A percentile compares a stretch with the other conserved stretches of the same genome.
These are phyloP conservation scores for Populus pruinosa DNA, from an alignment of 345 rosid genomes.

Conservation along the genomic window DNA sequence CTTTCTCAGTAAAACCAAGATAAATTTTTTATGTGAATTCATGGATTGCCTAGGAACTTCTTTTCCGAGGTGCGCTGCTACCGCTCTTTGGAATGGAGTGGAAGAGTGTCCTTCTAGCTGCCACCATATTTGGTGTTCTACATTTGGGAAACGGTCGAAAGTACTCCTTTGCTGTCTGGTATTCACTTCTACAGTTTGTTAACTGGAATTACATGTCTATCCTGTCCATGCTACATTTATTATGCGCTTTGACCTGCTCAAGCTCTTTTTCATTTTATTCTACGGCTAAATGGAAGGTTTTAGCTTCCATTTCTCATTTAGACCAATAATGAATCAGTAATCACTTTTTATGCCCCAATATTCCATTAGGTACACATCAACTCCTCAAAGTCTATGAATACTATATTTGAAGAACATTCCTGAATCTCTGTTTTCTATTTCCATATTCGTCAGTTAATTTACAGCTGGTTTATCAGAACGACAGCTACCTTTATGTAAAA, in stretches of 20 bases:
- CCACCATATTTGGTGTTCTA: constrained; percentile 63
- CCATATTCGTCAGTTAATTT: not conserved
- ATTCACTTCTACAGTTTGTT: constrained; percentile 15
- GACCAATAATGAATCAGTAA: no score
- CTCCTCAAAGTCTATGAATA: not conserved
- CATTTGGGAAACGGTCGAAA: constrained; percentile 85
- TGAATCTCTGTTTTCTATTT: not conserved
- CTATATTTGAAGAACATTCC: no score
- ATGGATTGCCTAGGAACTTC: constrained; percentile 57
- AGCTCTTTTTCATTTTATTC: no score
- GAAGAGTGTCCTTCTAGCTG: constrained; percentile 52
- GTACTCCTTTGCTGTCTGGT: constrained; percentile 86
- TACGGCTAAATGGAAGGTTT: no score
- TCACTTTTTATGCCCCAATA: no score
- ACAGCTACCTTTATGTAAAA: not conserved
- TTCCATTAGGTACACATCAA: no score
- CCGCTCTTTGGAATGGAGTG: constrained; percentile 70
- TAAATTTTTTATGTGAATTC: not conserved
- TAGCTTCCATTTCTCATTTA: no score
- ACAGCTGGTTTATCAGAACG: not conserved
- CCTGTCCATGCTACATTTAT: not conserved
- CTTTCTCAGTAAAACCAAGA: no score
- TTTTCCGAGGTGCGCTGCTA: constrained; percentile 70
- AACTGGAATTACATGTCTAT: not conserved
- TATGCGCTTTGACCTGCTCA: no score